Conservation (phyloP, 2,329 filamentous ascomycete species). For the Xylariaceae sp. region DNA sequence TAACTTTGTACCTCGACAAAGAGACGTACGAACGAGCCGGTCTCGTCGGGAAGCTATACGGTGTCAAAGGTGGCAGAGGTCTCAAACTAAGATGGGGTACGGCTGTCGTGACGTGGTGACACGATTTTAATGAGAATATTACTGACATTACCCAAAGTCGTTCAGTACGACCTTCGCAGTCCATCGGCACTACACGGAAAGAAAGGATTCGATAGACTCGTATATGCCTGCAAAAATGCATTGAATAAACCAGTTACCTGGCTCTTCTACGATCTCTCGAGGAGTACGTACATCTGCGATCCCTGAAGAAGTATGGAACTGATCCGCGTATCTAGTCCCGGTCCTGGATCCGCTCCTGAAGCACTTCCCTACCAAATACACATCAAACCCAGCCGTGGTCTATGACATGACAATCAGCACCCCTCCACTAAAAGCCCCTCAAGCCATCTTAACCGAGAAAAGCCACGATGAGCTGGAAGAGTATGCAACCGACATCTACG, state of each 20-base stretch:
- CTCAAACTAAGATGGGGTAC: conserved; percentile 71
- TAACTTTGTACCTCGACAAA: conserved; percentile 75
- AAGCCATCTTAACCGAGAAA: conserved; percentile 30
- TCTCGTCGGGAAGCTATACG: conserved; percentile 66
- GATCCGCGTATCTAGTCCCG: conserved; percentile 36
- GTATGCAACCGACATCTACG: conserved; percentile 60
- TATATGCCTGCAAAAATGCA: conserved; percentile 76
- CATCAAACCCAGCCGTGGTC: conserved; percentile 32
- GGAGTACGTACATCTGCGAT: conserved; percentile 44
- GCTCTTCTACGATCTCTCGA: conserved; percentile 68
- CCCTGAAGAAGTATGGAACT: conserved; percentile 6
- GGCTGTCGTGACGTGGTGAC: too few relatives aligned
- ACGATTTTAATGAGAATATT: too few relatives aligned
- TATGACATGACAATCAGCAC: conserved; percentile 27
- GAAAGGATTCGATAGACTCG: conserved; percentile 73
- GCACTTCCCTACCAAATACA: conserved; percentile 42
- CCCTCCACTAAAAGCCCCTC: conserved; percentile 33
- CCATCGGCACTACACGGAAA: conserved; percentile 79
- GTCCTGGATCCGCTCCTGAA: conserved; percentile 46
- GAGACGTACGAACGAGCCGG: conserved; percentile 80
- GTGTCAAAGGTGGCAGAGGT: conserved; percentile 53
- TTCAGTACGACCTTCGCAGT: conserved; percentile 71
- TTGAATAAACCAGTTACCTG: conserved; percentile 65
- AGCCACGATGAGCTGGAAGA: conserved; percentile 56
- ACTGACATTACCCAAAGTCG: conserved; percentile 48